Evolutionary conservation across 1,284 basidiomycete genomes (phyloP), one percentile per base, ranked within the genome.

Genomic region (Fomitiporia mediterranea): DNA sequence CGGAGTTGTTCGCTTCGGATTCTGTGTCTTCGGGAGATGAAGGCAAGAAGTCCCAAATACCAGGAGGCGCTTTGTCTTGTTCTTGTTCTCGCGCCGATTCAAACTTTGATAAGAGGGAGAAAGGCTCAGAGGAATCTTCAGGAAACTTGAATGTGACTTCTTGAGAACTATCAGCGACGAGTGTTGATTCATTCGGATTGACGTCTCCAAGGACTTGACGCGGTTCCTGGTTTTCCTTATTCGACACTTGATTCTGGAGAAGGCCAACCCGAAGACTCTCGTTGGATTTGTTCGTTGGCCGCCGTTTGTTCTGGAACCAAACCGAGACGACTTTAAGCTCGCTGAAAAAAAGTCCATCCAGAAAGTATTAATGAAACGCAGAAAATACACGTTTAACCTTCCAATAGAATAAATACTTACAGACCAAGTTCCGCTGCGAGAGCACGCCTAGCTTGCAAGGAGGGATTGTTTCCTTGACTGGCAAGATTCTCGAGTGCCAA

Each of bases 1-100:
- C 34, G 34, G 38, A 51, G n/a, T 42, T 23, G 27, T 17, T 32
- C 5, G 40, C 27, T 9, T 49, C 42, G 7, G 25, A 13, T 19
- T n/a, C 17, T 19, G 53, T 40, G 13, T 54, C 50, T 15, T 53
- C 44, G 11, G 66, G 61, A 9, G 66, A 64, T 21, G 62, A 59
- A 28, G 62, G 55, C 25, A 66, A 58, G 50, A 61, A 50, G 23
- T 62, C 61, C 65, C 66, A 67, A 17, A 48, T 40, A 5, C 46
- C 39, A 17, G 50, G 28, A n/a, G 19, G 27, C 9, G 55, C 30
- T 11, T 37, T 35, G 13, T 27, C 43, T 21, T 53, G 30, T 21
- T 11, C 23, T 25, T n/a, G n/a, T n/a, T n/a, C n/a, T n/a, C n/a
- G n/a, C n/a, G n/a, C n/a, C n/a, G 42, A 44, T 13, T 30, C n/a